Percentiles rank a stretch among this genome's conserved stretches.
phyloP scores from a whole-genome alignment of 306 rosid species.

The Benincasa hispida region DNA sequence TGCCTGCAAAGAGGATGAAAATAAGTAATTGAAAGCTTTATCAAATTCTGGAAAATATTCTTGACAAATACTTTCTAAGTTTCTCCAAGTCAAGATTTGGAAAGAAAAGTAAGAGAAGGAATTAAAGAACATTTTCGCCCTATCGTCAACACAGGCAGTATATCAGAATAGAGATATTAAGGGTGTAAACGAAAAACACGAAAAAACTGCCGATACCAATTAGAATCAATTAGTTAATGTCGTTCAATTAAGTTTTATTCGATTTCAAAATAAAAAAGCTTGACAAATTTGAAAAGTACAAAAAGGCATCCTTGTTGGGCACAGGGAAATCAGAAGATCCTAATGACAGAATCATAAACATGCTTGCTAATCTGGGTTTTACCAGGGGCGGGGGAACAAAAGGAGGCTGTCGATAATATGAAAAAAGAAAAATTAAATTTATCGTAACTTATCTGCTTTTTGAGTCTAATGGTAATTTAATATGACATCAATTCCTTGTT shows the following conservation, averaged over 20 bases:
- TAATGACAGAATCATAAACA: not conserved
- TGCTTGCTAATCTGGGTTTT: not conserved
- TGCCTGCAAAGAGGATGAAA: conserved; percentile 37
- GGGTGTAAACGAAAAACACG: not conserved
- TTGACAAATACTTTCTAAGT: not conserved
- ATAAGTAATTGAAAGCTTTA: not conserved
- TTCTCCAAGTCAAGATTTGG: not conserved
- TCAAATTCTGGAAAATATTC: not conserved
- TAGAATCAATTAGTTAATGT: not conserved
- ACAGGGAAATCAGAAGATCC: not conserved
- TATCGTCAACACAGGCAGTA: not conserved
- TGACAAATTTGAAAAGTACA: not conserved
- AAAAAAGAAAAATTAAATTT: no score
- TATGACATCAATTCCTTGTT: not conserved
- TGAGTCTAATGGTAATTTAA: not conserved
- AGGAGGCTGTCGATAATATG: no score
- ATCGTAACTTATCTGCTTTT: not conserved
- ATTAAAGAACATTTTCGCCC: not conserved
- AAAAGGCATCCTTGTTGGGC: not conserved
- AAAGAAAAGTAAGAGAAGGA: not conserved
- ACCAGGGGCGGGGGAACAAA: no score
- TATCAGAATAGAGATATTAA: not conserved
- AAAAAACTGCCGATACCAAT: not conserved
- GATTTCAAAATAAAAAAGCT: not conserved
- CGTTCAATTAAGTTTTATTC: not conserved